These are phyloP conservation scores for Fusarium nisikadoi DNA, from an alignment of 2,329 filamentous ascomycete species.

Conservation along the genomic window DNA sequence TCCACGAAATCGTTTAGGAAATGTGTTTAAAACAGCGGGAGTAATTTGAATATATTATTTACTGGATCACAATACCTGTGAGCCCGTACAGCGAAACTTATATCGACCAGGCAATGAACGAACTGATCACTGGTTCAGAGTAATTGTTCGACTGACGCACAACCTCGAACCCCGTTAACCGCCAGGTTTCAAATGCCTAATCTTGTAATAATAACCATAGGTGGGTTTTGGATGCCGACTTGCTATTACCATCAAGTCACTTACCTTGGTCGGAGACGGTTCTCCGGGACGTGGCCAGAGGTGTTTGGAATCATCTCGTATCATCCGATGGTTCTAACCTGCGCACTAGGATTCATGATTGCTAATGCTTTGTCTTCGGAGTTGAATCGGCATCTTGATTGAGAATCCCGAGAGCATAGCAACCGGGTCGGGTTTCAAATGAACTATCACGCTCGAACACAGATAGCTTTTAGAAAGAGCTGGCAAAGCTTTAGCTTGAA, in stretches of 20 bases:
- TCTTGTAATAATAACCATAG: background rate
- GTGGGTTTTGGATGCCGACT: background rate
- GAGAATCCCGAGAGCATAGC: background rate
- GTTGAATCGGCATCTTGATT: background rate
- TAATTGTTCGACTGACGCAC: background rate
- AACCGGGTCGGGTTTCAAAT: background rate
- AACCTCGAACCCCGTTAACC: background rate
- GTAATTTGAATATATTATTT: slow-evolving; percentile 4
- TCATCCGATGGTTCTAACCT: background rate
- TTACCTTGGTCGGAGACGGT: background rate
- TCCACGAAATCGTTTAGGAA: slow-evolving; percentile 14
- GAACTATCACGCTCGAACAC: too few relatives aligned
- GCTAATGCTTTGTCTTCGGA: background rate
- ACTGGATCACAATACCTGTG: slow-evolving; percentile 1
- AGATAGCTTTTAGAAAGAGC: too few relatives aligned
- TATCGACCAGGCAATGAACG: background rate
- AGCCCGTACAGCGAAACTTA: slow-evolving; percentile 2
- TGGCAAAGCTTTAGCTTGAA: background rate
- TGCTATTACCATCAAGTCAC: background rate
- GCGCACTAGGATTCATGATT: background rate
- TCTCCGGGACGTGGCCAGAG: too few relatives aligned
- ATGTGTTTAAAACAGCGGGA: slow-evolving; percentile 1
- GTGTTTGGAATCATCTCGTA: background rate
- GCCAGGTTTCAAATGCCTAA: background rate
- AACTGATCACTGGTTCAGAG: background rate